Evolutionary conservation across 345 rosid genomes (phyloP), one percentile per base, ranked within the genome.

Genomic region (Cardamine chenopodiifolia): DNA sequence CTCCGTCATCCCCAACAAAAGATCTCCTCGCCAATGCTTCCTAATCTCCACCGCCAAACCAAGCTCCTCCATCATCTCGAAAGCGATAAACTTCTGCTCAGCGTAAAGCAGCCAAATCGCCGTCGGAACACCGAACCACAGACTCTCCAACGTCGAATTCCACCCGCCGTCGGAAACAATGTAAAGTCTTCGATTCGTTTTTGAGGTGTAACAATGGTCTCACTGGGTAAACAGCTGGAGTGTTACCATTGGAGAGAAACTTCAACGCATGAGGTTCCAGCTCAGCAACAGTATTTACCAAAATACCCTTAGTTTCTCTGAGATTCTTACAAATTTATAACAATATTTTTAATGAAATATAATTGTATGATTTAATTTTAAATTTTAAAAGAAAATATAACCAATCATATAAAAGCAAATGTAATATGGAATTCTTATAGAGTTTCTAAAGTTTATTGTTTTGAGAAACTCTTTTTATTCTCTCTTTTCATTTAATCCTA

Each of bases 41-140:
- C 17, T 79, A 1, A 86, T 68, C 44, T 84, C 88, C 68, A 77
- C 81, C 13, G 81, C 82, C 2, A 84, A 25, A 11, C 85, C 81
- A 34, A 85, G 56, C 68, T 84, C 89, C 10, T 11, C 63, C 66
- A 75, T 83, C 73, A 84, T 10, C 39, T 69, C 42, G 4, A 86
- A 89, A 0, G 88, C 88, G 20, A 85, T 89, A 19, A 87, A 50
- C 20, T 84, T 88, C 12, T 89, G 95, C 45, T 89, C 89, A 0
- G 73, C 77, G 7, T 66, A 71, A 0, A 75, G 40, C 22, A 90
- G 95, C 89, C 90, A 85, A 0, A 83, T 62, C 3, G 86, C 85
- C 0, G 71, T 62, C 1, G 86, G 89, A 20, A 86, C 87, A 1
- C 85, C 86, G n/a, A 78, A 82, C 89, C 89, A 83, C 15, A 86